Base-by-base conservation (phyloP, 73 alveolate species). In the Paramecium pentaurelia region DNA sequence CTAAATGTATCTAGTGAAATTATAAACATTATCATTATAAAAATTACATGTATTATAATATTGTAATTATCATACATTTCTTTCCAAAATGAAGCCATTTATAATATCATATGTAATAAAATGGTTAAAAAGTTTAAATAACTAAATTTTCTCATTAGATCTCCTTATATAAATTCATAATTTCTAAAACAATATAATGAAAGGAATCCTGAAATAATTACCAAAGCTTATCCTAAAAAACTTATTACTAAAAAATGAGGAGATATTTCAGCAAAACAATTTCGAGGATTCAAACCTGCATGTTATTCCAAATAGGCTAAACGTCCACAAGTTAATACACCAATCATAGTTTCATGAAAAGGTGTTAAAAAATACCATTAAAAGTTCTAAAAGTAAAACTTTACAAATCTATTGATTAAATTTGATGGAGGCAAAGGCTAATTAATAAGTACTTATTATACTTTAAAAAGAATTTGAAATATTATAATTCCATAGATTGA, bases 341-440 rank as follows among this genome's bases (percentile, higher is more conserved):
- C 87, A 73, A 73, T 38, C 58, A 34, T 37, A 16, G 37, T 6
- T 40, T 73, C 87, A 34, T 73, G 60, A 18, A 73, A 73, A 37
- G 87, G 87, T 30, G 87, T 73, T 73, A 73, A 40, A 36, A 73
- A 73, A 25, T 37, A 73, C 87, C 87, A 73, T 40, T 37, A 22
- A 38, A 73, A 73, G 36, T 73, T 73, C 8, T 37, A 18, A 38
- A 73, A 73, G 47, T 37, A 73, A 40, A 73, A 73, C 16, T 73
- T 73, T 2, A 73, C 37, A 18, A 37, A 73, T 37, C 87, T 18
- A 37, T 40, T 34, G 6, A 73, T n/a, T 20, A 37, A n/a, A 37
- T 36, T 5, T 22, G 45, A 4, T 12, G 84, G 49, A 6, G 22
- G 51, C 14, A 64, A 20, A 10, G 47, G 84, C 84, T 64, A 25